Percentiles rank a stretch among this genome's conserved stretches.
Evolutionary conservation across 371 early-diverging fungal species (phyloP).

Genomic region (Syncephalastrum sp.): DNA sequence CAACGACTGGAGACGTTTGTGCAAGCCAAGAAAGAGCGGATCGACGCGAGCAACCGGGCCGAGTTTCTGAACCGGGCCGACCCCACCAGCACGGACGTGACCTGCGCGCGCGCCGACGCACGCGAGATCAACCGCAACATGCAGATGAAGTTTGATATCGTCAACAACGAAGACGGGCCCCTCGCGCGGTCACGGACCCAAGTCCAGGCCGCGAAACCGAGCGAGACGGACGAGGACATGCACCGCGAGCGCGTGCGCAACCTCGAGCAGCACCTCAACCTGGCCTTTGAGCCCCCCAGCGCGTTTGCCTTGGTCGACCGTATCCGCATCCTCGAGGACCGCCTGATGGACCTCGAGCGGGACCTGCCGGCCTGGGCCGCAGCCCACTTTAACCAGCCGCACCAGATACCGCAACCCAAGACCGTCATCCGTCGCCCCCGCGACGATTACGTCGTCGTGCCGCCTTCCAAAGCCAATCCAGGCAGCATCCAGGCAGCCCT

Average conservation of each 20-base stretch:
- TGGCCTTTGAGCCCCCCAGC: conserved; percentile 49
- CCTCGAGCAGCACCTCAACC: conserved; percentile 65
- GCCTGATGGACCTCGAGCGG: conserved; percentile 66
- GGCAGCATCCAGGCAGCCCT: conserved; percentile 26
- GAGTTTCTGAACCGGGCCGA: conserved; percentile 59
- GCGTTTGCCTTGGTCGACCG: conserved; percentile 48
- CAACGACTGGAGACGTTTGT: conserved; percentile 60
- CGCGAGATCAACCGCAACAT: conserved; percentile 74
- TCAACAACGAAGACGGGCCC: conserved; percentile 76
- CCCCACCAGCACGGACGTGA: conserved; percentile 39
- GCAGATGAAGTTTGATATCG: conserved; percentile 81
- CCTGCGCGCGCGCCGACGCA: conserved; percentile 73
- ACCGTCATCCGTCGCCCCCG: conserved; percentile 30
- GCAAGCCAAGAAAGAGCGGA: conserved; percentile 58
- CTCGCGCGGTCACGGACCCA: conserved; percentile 53
- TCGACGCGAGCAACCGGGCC: conserved; percentile 70
- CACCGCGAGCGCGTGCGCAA: conserved; percentile 50
- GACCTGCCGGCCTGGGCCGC: conserved; percentile 75
- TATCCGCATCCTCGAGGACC: conserved; percentile 67
- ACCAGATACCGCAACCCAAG: conserved; percentile 43
- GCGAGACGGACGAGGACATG: neutral
- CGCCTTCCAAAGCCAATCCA: conserved; percentile 14
- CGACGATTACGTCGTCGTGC: conserved; percentile 7
- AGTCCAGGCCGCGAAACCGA: conserved; percentile 3
- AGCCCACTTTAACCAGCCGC: conserved; percentile 68